Base-by-base conservation (phyloP, 305 asterid genomes). In the Rubia tinctorum region DNA sequence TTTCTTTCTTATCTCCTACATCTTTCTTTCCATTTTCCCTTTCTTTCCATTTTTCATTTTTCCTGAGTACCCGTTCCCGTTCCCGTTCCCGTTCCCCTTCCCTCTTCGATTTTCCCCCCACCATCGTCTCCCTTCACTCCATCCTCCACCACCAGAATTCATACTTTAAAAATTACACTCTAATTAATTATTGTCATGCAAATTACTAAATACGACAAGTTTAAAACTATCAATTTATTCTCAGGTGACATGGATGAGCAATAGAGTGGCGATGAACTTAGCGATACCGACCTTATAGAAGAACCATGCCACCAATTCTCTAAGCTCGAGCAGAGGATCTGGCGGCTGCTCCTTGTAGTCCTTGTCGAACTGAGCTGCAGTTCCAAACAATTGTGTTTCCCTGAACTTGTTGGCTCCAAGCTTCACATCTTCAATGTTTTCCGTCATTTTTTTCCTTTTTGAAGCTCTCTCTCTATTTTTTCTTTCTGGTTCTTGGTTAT, bases 261-360 rank as follows among this genome's bases (percentile, higher is more conserved):
- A 76, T 81, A 92, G 90, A 40, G 97, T 92, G 68, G 97, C 97
- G 67, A 92, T 73, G 78, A 92, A 92, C 77, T 92, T 96, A 0
- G 98, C 96, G 58, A 90, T 90, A 2, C 98, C 94, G 70, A 96
- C 96, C 69, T 96, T 84, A 88, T 92, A 92, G 74, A 92, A 90
- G 5, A 96, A 92, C 97, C 97, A 92, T 75, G 98, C 89, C 18
- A 85, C 78, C 71, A 92, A 78, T 78, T 92, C 98, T 0, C 93
- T 95, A 1, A 90, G 98, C 83, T 93, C 97, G 73, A 93, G 91
- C 75, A 93, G 62, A 0, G 96, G 96, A 2, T 96, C 95, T 47
- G 97, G 91, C 10, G 95, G 98, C 74, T 97, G 89, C 73, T 93
- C 97, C 71, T 82, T 86, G 88, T 93, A 92, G 64, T 88, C 97